These are phyloP conservation scores for Nakazawaea populi DNA, from an alignment of 805 yeast species.

Conservation along the genomic window DNA sequence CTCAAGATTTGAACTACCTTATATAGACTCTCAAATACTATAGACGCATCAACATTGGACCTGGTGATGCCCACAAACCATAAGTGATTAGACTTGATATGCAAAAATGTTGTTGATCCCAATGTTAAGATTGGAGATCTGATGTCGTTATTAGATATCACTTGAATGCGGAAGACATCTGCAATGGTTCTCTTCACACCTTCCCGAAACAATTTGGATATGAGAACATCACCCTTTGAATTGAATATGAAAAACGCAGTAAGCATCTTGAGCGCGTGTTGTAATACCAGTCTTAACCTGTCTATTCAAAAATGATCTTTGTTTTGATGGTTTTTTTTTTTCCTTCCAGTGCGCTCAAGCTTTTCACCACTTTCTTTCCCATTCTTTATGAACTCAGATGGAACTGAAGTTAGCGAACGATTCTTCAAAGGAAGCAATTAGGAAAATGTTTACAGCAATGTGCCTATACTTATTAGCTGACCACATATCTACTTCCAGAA, in stretches of 20 bases:
- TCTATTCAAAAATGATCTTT: background rate
- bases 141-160: slow-evolving; percentile 58
- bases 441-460: too few species aligned
- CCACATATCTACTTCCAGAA: too few species aligned
- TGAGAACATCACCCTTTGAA: slow-evolving; percentile 75
- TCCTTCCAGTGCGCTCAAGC: background rate
- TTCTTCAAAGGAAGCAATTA: too few species aligned
- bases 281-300: background rate
- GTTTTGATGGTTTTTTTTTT: background rate
- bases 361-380: too few species aligned
- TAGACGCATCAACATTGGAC: slow-evolving; percentile 79
- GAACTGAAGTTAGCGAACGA: too few species aligned
- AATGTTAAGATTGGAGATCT: slow-evolving; percentile 73
- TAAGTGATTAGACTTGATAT: slow-evolving; percentile 53
- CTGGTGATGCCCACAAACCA: slow-evolving; percentile 90
- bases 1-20: slow-evolving; percentile 50
- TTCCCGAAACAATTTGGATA: slow-evolving; percentile 67
- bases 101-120: slow-evolving; percentile 89
- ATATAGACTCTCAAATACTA: slow-evolving; percentile 73
- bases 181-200: slow-evolving; percentile 74
- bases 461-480: too few species aligned
- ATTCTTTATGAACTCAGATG: too few species aligned
- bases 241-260: slow-evolving; percentile 78
- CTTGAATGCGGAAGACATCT: slow-evolving; percentile 90
- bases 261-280: slow-evolving; percentile 45